Conservation (phyloP, 73 alveolate species). For the Tetrahymena borealis region DNA sequence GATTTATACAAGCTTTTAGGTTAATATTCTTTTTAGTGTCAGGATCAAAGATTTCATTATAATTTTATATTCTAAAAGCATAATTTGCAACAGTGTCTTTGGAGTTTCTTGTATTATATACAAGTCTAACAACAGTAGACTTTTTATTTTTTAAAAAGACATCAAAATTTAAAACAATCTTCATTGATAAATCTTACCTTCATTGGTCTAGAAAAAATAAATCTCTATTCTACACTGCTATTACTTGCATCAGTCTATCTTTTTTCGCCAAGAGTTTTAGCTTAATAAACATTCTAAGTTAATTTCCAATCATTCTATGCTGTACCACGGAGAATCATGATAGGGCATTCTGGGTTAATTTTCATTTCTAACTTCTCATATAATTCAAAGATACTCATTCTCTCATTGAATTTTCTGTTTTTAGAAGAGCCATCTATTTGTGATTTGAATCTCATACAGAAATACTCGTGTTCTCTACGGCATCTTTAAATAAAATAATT, state of each 20-base stretch:
- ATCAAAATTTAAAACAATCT: too few species aligned
- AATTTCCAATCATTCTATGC: constrained; percentile 42
- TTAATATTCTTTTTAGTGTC: constrained; percentile 24
- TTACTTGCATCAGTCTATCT: constrained; percentile 27
- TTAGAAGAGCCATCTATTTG: neutral
- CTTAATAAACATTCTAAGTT: constrained; percentile 21
- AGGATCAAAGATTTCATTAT: constrained; percentile 29
- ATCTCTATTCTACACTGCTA: constrained; percentile 28
- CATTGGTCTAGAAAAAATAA: constrained; percentile 40
- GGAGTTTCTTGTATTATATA: constrained; percentile 24
- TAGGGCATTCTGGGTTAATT: constrained; percentile 22
- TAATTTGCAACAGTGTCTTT: constrained; percentile 35
- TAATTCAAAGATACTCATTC: constrained; percentile 9
- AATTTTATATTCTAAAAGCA: constrained; percentile 21
- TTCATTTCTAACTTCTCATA: neutral
- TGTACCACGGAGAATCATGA: constrained; percentile 23
- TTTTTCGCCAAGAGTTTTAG: constrained; percentile 9
- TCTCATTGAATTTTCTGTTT: constrained; percentile 11
- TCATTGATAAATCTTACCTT: neutral
- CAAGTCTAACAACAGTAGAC: constrained; percentile 24
- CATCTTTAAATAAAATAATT: neutral
- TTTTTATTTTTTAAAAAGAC: too few species aligned
- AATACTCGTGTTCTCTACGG: neutral
- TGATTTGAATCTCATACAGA: neutral
- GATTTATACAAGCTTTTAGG: constrained; percentile 16